These are phyloP conservation scores for Chrysoporthe austroafricana DNA, from an alignment of 2,329 filamentous ascomycete species.

Conservation along the genomic window DNA sequence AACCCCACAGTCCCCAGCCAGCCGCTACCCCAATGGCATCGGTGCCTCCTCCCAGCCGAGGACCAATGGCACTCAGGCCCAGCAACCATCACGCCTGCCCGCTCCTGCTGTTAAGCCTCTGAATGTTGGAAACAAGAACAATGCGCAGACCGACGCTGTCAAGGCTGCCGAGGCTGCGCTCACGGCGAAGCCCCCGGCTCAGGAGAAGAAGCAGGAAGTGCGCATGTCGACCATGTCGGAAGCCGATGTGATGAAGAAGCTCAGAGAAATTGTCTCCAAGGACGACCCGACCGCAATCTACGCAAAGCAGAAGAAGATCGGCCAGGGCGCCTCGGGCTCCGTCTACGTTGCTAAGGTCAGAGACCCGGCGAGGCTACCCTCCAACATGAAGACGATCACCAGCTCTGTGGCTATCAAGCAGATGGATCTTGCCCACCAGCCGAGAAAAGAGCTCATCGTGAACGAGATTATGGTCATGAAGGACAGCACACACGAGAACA, in stretches of 20 bases:
- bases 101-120: slow-evolving; percentile 67
- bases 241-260: slow-evolving; percentile 92
- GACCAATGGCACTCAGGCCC: slow-evolving; percentile 49
- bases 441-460: slow-evolving; percentile 95
- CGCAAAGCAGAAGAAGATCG: slow-evolving; percentile 99
- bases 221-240: slow-evolving; percentile 99
- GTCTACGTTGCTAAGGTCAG: slow-evolving; percentile 96
- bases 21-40: slow-evolving; percentile 62
- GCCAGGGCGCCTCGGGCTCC: slow-evolving; percentile 95
- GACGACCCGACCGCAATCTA: slow-evolving; percentile 94
- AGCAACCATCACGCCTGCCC: slow-evolving; percentile 55
- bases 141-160: slow-evolving; percentile 65
- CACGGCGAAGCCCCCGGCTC: slow-evolving; percentile 79
- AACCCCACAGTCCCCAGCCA: slow-evolving; percentile 50
- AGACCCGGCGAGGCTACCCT: slow-evolving; percentile 58
- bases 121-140: slow-evolving; percentile 73
- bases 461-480: slow-evolving; percentile 99
- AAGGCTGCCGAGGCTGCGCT: slow-evolving; percentile 90
- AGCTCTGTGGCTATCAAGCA: slow-evolving; percentile 90
- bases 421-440: slow-evolving; percentile 98
- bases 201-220: slow-evolving; percentile 86
- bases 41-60: slow-evolving; percentile 54
- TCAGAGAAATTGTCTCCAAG: slow-evolving; percentile 93
- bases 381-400: slow-evolving; percentile 3
- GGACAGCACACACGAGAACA: slow-evolving; percentile 96